Evolutionary conservation across 2,329 filamentous ascomycete genomes (phyloP).

Genomic region (Fusarium piperis): DNA sequence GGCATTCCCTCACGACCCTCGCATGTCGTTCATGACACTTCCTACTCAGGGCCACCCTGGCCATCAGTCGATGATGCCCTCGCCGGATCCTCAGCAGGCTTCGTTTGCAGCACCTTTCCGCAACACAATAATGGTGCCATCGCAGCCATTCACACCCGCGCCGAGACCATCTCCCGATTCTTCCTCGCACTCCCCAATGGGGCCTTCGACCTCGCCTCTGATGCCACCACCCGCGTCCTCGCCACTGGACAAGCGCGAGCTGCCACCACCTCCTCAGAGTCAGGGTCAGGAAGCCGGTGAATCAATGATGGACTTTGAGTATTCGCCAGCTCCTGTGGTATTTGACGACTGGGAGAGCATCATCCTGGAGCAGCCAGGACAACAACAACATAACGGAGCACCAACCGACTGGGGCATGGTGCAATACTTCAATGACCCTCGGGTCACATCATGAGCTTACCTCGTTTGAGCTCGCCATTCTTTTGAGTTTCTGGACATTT

Average conservation of each 20-base stretch:
- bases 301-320: slow-evolving; percentile 56
- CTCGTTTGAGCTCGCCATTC: slow-evolving; percentile 15
- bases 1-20: slow-evolving; percentile 42
- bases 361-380: slow-evolving; percentile 46
- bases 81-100: slow-evolving; percentile 43
- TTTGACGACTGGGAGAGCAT: slow-evolving; percentile 57
- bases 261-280: slow-evolving; percentile 46
- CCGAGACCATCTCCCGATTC: slow-evolving; percentile 47
- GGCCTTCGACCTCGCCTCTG: slow-evolving; percentile 46
- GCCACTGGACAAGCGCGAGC: slow-evolving; percentile 49
- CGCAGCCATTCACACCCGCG: slow-evolving; percentile 43
- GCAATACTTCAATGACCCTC: slow-evolving; percentile 48
- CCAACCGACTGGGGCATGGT: slow-evolving; percentile 47
- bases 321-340: slow-evolving; percentile 49
- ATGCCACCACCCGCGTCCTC: slow-evolving; percentile 43
- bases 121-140: slow-evolving; percentile 47
- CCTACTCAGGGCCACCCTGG: slow-evolving; percentile 44
- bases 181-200: slow-evolving; percentile 46
- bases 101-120: slow-evolving; percentile 46
- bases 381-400: slow-evolving; percentile 37
- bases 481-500: slow-evolving; percentile 31
- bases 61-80: slow-evolving; percentile 44
- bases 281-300: slow-evolving; percentile 39
- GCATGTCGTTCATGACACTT: slow-evolving; percentile 46
- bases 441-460: slow-evolving; percentile 44